These are phyloP conservation scores for Heterococcus sp. DNA, from an alignment of 108 stramenopile species.

Conservation along the genomic window DNA sequence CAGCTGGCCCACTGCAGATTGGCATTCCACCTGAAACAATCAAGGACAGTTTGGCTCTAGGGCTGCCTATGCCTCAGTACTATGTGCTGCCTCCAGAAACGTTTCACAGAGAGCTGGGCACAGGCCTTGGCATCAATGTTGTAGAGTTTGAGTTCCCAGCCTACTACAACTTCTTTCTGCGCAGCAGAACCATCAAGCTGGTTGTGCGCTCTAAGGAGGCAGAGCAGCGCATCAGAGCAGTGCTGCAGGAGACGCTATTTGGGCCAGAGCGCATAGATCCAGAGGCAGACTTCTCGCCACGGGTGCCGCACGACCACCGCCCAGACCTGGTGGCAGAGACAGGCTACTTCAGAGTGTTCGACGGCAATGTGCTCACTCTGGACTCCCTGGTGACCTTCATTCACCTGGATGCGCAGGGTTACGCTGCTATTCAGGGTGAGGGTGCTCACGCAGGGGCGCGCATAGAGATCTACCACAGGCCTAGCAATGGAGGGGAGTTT, in stretches of 20 bases:
- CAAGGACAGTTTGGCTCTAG: slow-evolving; percentile 85
- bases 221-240: slow-evolving; percentile 34
- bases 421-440: background rate
- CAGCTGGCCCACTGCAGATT: slow-evolving; percentile 58
- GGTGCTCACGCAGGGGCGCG: background rate
- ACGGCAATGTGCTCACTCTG: slow-evolving; percentile 66
- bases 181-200: slow-evolving; percentile 20
- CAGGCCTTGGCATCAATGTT: slow-evolving; percentile 81
- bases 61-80: slow-evolving; percentile 71
- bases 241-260: slow-evolving; percentile 54
- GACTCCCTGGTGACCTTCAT: slow-evolving; percentile 74
- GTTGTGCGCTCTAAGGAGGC: slow-evolving; percentile 31
- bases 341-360: slow-evolving; percentile 75
- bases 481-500: slow-evolving; percentile 1
- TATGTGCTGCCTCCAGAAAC: slow-evolving; percentile 87
- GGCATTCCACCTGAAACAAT: slow-evolving; percentile 93
- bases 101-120: slow-evolving; percentile 82
- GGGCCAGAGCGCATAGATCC: slow-evolving; percentile 36
- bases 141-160: slow-evolving; percentile 96
- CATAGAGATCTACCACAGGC: slow-evolving; percentile 1
- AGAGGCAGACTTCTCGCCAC: slow-evolving; percentile 67
- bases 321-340: slow-evolving; percentile 82
- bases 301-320: slow-evolving; percentile 71
- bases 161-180: slow-evolving; percentile 85
- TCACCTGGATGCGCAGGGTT: slow-evolving; percentile 66